phyloP scores from a whole-genome alignment of 1,284 basidiomycete species.

The Porogramme epimiltina region DNA sequence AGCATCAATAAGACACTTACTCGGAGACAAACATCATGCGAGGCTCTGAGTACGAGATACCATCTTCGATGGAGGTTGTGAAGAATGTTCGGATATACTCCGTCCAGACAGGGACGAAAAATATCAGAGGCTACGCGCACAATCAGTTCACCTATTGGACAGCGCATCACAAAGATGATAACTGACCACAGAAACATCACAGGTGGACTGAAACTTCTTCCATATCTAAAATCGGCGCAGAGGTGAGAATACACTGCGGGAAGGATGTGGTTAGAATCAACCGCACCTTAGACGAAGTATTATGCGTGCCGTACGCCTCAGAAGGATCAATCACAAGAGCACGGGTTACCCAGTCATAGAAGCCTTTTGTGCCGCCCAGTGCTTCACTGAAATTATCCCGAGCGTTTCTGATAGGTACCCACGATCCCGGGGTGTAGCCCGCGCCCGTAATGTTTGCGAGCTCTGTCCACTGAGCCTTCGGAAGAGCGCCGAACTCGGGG shows the following conservation, averaged over 20 bases:
- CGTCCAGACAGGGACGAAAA: conserved; percentile 55
- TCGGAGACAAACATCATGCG: conserved; percentile 67
- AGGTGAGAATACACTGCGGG: neutral
- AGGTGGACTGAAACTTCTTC: conserved; percentile 64
- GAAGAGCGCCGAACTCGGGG: conserved; percentile 54
- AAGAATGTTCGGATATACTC: conserved; percentile 68
- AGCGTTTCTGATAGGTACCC: conserved; percentile 58
- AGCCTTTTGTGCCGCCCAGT: conserved; percentile 63
- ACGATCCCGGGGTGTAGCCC: conserved; percentile 45
- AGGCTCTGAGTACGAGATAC: conserved; percentile 72
- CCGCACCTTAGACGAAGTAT: conserved; percentile 62
- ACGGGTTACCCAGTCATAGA: conserved; percentile 64
- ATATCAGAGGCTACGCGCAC: conserved; percentile 49
- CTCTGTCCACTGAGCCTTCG: conserved; percentile 35
- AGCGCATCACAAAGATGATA: neutral
- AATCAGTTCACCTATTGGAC: neutral
- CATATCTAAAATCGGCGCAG: conserved; percentile 60
- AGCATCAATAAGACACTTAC: conserved; percentile 38
- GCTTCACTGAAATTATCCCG: conserved; percentile 49
- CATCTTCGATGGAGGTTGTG: conserved; percentile 65
- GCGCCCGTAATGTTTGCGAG: conserved; percentile 43
- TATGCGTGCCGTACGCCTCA: conserved; percentile 72
- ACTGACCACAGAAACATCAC: conserved; percentile 42
- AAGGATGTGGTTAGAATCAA: neutral
- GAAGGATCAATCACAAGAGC: conserved; percentile 65